Evolutionary conservation across 2,329 filamentous ascomycete species (phyloP).

Genomic region (Onygenales sp.): DNA sequence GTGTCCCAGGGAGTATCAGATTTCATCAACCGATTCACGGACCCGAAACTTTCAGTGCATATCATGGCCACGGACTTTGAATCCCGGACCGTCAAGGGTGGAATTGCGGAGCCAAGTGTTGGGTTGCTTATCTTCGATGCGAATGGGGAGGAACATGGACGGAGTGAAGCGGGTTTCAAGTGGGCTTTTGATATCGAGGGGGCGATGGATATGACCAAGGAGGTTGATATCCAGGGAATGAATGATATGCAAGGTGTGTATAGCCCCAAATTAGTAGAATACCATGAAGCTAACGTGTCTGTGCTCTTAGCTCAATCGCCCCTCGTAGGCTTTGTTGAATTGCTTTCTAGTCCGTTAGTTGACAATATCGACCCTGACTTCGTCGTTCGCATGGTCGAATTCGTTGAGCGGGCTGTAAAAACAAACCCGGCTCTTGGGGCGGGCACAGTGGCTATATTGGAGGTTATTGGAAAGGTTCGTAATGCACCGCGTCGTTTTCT

Average conservation of each 20-base stretch:
- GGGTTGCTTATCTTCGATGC: not conserved
- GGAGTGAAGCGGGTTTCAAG: conserved; percentile 1
- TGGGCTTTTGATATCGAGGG: conserved; percentile 1
- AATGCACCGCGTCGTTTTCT: not conserved
- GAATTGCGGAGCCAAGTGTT: not conserved
- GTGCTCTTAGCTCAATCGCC: not conserved
- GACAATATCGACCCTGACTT: not conserved
- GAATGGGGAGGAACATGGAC: not conserved
- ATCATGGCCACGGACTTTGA: not conserved
- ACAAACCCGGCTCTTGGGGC: not conserved
- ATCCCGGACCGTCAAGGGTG: not conserved
- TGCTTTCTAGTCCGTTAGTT: not conserved
- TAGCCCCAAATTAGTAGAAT: not conserved
- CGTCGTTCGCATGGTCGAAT: not conserved
- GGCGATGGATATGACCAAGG: not conserved
- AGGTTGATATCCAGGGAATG: not conserved
- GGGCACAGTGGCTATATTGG: not conserved
- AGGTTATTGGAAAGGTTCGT: not conserved
- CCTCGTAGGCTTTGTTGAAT: not conserved
- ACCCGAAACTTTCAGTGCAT: not conserved
- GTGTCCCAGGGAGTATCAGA: not conserved
- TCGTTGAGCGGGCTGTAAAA: not conserved
- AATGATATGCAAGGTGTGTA: not conserved
- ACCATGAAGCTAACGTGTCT: not conserved
- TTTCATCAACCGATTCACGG: not conserved